Evolutionary conservation across 169 alveolate species (phyloP).

Genomic region (Amoebophrya sp.): DNA sequence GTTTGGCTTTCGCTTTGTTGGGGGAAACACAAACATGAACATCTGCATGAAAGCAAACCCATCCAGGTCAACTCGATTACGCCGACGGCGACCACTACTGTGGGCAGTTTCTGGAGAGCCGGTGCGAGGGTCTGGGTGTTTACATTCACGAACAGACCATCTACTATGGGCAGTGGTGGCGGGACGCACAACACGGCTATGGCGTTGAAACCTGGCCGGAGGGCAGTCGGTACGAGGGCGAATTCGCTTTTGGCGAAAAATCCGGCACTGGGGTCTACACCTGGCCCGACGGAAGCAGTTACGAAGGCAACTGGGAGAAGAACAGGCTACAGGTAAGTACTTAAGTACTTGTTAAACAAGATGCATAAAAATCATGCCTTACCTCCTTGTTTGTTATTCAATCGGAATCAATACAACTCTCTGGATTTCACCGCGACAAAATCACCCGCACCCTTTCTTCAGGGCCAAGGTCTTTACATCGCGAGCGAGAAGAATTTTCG

Average conservation of each 20-base stretch:
- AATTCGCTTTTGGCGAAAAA: background rate
- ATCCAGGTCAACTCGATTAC: background rate
- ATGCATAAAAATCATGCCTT: too few species aligned
- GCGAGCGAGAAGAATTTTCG: background rate
- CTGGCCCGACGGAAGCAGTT: background rate
- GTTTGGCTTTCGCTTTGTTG: too few species aligned
- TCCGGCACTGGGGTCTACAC: background rate
- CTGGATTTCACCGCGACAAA: too few species aligned
- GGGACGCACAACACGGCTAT: background rate
- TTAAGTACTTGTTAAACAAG: background rate
- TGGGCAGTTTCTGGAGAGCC: background rate
- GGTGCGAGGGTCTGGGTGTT: background rate
- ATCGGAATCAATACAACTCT: too few species aligned
- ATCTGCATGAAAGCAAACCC: background rate
- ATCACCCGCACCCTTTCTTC: background rate
- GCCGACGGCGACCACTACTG: constrained; percentile 21
- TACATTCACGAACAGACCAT: background rate
- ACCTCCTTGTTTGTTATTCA: too few species aligned
- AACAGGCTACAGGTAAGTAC: background rate
- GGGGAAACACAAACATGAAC: too few species aligned
- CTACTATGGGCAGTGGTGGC: background rate
- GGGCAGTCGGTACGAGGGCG: background rate
- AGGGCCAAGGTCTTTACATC: background rate
- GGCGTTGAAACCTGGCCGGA: background rate
- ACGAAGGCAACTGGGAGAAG: background rate